Conservation (phyloP, 116 monocot genomes). For the Phalaenopsis hybrid region DNA sequence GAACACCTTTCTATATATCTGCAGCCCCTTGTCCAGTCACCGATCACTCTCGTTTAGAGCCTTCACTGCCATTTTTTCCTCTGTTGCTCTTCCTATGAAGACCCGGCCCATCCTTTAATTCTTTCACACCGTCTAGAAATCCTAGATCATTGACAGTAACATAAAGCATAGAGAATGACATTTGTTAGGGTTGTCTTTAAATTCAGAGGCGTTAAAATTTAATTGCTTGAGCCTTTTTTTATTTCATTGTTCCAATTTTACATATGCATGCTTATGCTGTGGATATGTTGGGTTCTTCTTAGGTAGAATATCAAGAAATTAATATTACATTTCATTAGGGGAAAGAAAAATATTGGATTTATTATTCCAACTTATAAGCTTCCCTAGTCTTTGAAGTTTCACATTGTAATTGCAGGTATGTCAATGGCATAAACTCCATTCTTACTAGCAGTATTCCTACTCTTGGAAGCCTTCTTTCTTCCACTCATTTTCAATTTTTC, state of each 20-base stretch:
- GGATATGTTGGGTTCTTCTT: neutral
- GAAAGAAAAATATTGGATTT: neutral
- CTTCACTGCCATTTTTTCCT: too few relatives aligned
- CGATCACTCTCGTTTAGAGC: too few relatives aligned
- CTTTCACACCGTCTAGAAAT: too few relatives aligned
- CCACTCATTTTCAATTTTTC: constrained; percentile 95
- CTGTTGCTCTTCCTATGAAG: too few relatives aligned
- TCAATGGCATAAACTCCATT: constrained; percentile 91
- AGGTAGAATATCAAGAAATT: neutral
- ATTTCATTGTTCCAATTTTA: neutral
- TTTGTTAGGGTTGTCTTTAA: too few relatives aligned
- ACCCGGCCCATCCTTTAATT: too few relatives aligned
- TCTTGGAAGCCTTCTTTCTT: constrained; percentile 75
- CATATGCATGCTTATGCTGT: neutral
- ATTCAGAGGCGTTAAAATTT: neutral
- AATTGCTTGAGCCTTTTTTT: neutral
- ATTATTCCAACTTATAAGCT: neutral
- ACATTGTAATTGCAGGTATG: constrained; percentile 56
- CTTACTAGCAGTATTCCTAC: constrained; percentile 82
- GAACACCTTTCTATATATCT: too few relatives aligned
- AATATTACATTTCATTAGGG: neutral
- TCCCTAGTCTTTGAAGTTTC: neutral
- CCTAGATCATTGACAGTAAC: too few relatives aligned
- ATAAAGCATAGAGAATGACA: too few relatives aligned
- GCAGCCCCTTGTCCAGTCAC: too few relatives aligned